Evolutionary conservation across 805 yeast genomes (phyloP).

Genomic region (Kluyveromyces nonfermentans): DNA sequence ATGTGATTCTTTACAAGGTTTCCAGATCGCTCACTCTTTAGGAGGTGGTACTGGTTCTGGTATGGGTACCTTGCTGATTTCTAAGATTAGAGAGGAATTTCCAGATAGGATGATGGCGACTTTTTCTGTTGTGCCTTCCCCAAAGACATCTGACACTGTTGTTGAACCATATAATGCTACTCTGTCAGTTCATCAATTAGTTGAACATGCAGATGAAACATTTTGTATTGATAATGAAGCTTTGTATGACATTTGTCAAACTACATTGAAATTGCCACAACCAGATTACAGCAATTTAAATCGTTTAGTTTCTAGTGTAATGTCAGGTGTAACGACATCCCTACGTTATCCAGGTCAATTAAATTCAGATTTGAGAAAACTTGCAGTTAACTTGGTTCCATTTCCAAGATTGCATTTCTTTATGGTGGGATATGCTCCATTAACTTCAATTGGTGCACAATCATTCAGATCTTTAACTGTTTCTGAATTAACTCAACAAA

Average conservation of each 20-base stretch:
- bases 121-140: conserved; percentile 87
- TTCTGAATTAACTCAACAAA: conserved; percentile 87
- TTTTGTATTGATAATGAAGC: conserved; percentile 96
- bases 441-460: conserved; percentile 71
- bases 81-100: conserved; percentile 83
- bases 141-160: conserved; percentile 85
- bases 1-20: conserved; percentile 88
- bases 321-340: conserved; percentile 93
- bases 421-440: conserved; percentile 92
- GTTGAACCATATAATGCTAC: conserved; percentile 95
- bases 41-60: conserved; percentile 98
- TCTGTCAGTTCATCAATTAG: conserved; percentile 80
- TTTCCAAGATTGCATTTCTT: conserved; percentile 93
- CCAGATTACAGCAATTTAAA: conserved; percentile 77
- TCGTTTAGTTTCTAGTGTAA: conserved; percentile 75
- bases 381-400: conserved; percentile 90
- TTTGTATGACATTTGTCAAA: conserved; percentile 78
- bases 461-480: conserved; percentile 79
- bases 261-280: conserved; percentile 69
- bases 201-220: conserved; percentile 85
- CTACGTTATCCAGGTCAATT: conserved; percentile 92
- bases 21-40: conserved; percentile 75
- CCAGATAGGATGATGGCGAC: conserved; percentile 96
- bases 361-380: conserved; percentile 83
- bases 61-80: conserved; percentile 82